Percentiles rank a stretch among this genome's conserved stretches.
Conservation (phyloP, 106 monocot species). For the Hemerocallis citrina region DNA sequence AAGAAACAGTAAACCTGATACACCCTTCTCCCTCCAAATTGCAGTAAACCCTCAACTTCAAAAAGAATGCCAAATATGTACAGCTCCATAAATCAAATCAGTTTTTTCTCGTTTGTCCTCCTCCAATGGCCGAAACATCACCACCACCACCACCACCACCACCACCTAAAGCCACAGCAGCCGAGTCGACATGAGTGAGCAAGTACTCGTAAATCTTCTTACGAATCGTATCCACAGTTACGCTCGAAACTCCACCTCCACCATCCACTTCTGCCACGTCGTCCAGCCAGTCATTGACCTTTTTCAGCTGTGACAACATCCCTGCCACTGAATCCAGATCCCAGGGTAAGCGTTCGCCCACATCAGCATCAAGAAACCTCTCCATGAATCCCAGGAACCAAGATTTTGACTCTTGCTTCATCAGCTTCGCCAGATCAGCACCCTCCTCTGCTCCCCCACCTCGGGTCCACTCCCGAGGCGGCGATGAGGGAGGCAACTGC, state of each 20-base stretch:
- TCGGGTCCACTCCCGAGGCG: conserved; percentile 46
- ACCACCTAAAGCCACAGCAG: conserved; percentile 61
- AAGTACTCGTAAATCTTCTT: conserved; percentile 98
- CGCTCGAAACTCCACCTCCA: conserved; percentile 18
- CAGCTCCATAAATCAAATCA: neutral
- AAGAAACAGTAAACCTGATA: neutral
- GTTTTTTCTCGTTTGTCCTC: conserved; percentile 3
- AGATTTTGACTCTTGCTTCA: conserved; percentile 43
- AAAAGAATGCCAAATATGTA: neutral
- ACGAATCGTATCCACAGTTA: conserved; percentile 63
- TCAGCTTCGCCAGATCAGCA: conserved; percentile 37
- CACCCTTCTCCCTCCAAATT: neutral
- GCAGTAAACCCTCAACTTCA: neutral
- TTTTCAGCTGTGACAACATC: conserved; percentile 88
- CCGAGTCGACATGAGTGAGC: conserved; percentile 78
- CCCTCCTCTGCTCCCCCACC: conserved; percentile 69
- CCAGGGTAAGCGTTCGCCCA: conserved; percentile 15
- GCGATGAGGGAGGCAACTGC: neutral
- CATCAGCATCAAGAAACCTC: conserved; percentile 70
- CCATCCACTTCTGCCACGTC: neutral
- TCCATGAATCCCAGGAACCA: conserved; percentile 93
- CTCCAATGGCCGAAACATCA: neutral
- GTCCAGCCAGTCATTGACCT: conserved; percentile 89
- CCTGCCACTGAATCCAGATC: conserved; percentile 56
- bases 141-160: neutral